Evolutionary conservation across 164 flowering plant species (phyloP).

Genomic region (Nymphaea thermarum): DNA sequence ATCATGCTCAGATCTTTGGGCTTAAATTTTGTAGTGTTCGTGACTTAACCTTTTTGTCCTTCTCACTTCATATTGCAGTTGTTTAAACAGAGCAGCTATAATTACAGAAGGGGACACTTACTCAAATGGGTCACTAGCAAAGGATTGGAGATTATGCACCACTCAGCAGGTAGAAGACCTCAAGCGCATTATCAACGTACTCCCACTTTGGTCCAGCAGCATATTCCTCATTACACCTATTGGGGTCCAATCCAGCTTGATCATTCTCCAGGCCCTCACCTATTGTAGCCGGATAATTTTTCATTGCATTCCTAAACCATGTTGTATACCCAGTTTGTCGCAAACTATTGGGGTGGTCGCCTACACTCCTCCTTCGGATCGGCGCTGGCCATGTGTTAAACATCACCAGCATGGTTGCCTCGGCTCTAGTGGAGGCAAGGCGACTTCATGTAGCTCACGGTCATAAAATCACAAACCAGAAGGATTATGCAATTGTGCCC

Average conservation of each 20-base stretch:
- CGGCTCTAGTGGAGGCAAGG: slow-evolving; percentile 11
- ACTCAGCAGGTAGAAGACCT: slow-evolving; percentile 31
- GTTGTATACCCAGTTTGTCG: slow-evolving; percentile 6
- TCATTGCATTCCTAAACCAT: slow-evolving; percentile 37
- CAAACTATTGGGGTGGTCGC: neutral
- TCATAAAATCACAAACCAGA: slow-evolving; percentile 7
- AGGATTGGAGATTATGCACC: too few relatives aligned
- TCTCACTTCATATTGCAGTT: slow-evolving; percentile 22
- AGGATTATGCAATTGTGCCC: slow-evolving; percentile 6
- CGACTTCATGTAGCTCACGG: slow-evolving; percentile 34
- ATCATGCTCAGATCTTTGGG: too few relatives aligned
- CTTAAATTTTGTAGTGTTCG: too few relatives aligned
- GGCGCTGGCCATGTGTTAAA: slow-evolving; percentile 15
- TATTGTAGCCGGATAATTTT: slow-evolving; percentile 26
- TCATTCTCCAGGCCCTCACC: slow-evolving; percentile 26
- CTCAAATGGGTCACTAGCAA: slow-evolving; percentile 15
- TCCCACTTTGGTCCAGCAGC: slow-evolving; percentile 32
- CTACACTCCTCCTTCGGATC: slow-evolving; percentile 10
- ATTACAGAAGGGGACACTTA: slow-evolving; percentile 22
- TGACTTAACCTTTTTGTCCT: too few relatives aligned
- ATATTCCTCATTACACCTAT: slow-evolving; percentile 14
- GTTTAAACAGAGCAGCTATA: slow-evolving; percentile 35
- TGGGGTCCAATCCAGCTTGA: slow-evolving; percentile 19
- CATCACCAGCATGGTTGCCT: slow-evolving; percentile 6
- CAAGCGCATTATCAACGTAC: slow-evolving; percentile 19